Percentiles rank a stretch among this genome's conserved stretches.
These are phyloP conservation scores for Penicillium verrucosum DNA, from an alignment of 2,329 filamentous ascomycete species.

Conservation along the genomic window DNA sequence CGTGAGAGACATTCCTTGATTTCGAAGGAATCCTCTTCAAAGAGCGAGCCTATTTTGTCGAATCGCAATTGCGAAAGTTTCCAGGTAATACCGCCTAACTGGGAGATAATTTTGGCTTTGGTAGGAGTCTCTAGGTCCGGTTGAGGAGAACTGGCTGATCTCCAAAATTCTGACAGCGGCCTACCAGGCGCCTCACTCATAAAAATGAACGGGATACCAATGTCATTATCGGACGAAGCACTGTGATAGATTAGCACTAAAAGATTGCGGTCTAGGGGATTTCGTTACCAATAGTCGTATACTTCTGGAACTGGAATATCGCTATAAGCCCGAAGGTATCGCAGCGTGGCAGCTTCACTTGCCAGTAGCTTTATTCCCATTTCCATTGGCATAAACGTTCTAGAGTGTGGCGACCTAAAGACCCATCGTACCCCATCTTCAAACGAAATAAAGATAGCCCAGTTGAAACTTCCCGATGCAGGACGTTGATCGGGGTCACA, in stretches of 20 bases:
- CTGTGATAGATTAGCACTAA: not conserved
- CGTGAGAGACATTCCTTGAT: not conserved
- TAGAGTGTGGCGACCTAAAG: not conserved
- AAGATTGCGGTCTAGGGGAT: not conserved
- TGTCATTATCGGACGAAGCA: not conserved
- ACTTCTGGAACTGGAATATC: not conserved
- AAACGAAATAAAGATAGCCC: not conserved
- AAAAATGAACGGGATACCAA: not conserved
- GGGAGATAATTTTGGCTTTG: not conserved
- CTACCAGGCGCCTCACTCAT: not conserved
- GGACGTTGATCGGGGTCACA: not conserved
- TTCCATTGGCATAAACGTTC: not conserved
- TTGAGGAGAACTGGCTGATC: not conserved
- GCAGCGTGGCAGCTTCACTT: slow-evolving; percentile 1
- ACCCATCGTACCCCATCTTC: not conserved
- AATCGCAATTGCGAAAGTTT: not conserved
- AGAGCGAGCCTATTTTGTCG: not conserved
- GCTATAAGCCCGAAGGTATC: not conserved
- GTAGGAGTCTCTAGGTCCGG: not conserved
- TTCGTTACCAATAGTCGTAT: not conserved
- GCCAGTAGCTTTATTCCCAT: not conserved
- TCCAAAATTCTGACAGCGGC: not conserved
- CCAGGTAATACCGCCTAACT: not conserved
- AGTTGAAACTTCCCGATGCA: not conserved
- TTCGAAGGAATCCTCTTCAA: not conserved